Percentiles rank a stretch among this genome's conserved stretches.
phyloP scores from a whole-genome alignment of 148 eudicot species.

The Fagopyrum esculentum region DNA sequence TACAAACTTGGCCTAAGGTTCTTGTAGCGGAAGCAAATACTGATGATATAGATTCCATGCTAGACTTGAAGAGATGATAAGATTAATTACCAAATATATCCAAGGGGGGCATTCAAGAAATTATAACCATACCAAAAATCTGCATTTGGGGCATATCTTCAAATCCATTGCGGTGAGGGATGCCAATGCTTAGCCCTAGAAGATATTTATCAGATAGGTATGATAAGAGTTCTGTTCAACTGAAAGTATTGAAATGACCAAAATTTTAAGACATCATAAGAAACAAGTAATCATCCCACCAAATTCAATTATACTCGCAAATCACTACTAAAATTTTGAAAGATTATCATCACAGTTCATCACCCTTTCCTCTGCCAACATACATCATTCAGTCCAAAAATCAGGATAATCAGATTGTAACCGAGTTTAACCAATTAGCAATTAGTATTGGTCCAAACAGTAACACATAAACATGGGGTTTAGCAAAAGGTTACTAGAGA shows the following conservation, averaged over 20 bases:
- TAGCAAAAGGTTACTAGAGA: background rate
- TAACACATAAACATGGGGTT: too few relatives aligned
- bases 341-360: too few relatives aligned
- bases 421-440: background rate
- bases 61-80: background rate
- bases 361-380: background rate
- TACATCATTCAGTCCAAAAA: background rate
- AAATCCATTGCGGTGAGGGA: conserved; percentile 22
- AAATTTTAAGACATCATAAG: background rate
- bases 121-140: conserved; percentile 24
- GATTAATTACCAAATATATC: background rate
- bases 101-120: background rate
- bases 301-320: background rate
- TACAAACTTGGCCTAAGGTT: background rate
- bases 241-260: background rate
- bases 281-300: background rate
- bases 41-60: background rate
- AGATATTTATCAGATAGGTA: background rate
- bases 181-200: conserved; percentile 25
- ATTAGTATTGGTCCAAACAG: too few relatives aligned
- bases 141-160: conserved; percentile 14
- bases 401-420: background rate
- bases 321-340: background rate
- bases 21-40: background rate
- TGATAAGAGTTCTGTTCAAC: background rate